Evolutionary conservation across 768 basidiomycete species (phyloP).

Genomic region (Trametes coccinea): DNA sequence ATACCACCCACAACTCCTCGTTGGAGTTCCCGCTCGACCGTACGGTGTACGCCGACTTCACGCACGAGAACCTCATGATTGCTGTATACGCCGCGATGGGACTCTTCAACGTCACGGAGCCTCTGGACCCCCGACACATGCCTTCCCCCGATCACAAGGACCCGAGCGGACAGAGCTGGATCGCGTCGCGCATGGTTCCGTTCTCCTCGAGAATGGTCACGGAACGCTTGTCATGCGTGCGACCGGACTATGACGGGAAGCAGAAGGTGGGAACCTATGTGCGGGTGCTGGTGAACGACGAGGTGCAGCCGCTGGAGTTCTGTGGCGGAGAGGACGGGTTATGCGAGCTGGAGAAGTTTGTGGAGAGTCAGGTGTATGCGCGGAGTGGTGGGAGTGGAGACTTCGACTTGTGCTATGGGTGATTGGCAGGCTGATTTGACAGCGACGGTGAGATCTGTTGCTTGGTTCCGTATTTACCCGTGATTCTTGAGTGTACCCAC

Average conservation of each 20-base stretch:
- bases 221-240: constrained; percentile 60
- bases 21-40: constrained; percentile 77
- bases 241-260: constrained; percentile 9
- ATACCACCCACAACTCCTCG: constrained; percentile 76
- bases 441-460: background rate
- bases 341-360: constrained; percentile 65
- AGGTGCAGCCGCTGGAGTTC: constrained; percentile 60
- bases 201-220: constrained; percentile 75
- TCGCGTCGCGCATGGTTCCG: constrained; percentile 62
- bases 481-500: too few relatives aligned
- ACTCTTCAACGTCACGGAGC: constrained; percentile 31
- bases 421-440: background rate
- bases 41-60: constrained; percentile 70
- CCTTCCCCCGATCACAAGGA: background rate
- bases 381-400: constrained; percentile 68
- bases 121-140: constrained; percentile 16
- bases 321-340: constrained; percentile 62
- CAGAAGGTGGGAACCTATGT: constrained; percentile 42
- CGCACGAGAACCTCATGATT: constrained; percentile 85
- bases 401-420: constrained; percentile 55
- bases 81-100: constrained; percentile 71
- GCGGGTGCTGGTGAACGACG: constrained; percentile 78
- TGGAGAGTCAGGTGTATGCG: constrained; percentile 71
- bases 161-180: constrained; percentile 40
- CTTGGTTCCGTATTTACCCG: too few relatives aligned